phyloP scores from a whole-genome alignment of 352 stramenopile genomes.

The Phytophthora rubi region DNA sequence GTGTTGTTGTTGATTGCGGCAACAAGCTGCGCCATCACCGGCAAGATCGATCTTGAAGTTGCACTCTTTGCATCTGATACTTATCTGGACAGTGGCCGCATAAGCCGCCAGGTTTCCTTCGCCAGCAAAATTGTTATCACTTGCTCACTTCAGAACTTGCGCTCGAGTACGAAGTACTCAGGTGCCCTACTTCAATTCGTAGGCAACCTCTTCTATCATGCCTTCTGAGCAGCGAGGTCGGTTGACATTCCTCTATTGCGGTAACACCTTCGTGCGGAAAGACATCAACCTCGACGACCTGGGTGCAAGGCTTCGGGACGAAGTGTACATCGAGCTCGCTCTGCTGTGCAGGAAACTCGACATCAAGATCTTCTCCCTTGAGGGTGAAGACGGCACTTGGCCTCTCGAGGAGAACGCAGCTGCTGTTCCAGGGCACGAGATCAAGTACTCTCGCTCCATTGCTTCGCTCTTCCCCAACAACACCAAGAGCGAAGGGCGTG shows the following conservation, averaged over 20 bases:
- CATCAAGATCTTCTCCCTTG: slow-evolving; percentile 9
- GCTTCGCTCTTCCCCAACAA: slow-evolving; percentile 5
- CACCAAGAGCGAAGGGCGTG: slow-evolving; percentile 5
- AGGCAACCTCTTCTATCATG: not conserved
- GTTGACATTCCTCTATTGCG: slow-evolving; percentile 5
- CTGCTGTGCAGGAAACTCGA: slow-evolving; percentile 7
- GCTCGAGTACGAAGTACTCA: not conserved
- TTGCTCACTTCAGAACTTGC: slow-evolving; percentile 2
- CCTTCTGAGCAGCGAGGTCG: slow-evolving; percentile 2
- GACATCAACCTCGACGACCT: slow-evolving; percentile 1
- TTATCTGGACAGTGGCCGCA: not conserved
- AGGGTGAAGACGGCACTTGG: not conserved
- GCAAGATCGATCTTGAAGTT: not conserved
- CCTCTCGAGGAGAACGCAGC: not conserved
- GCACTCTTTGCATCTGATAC: not conserved
- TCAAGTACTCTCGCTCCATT: slow-evolving; percentile 8
- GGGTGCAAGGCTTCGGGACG: slow-evolving; percentile 2
- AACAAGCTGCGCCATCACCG: not conserved
- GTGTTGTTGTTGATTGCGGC: not conserved
- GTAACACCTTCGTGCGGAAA: slow-evolving; percentile 3
- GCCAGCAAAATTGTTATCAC: not conserved
- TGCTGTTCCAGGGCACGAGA: not conserved
- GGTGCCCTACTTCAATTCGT: not conserved
- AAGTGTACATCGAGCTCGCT: slow-evolving; percentile 4
- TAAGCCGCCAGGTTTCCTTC: not conserved